These are phyloP conservation scores for Malassezia furfur DNA, from an alignment of 1,284 basidiomycete genomes.

Conservation along the genomic window DNA sequence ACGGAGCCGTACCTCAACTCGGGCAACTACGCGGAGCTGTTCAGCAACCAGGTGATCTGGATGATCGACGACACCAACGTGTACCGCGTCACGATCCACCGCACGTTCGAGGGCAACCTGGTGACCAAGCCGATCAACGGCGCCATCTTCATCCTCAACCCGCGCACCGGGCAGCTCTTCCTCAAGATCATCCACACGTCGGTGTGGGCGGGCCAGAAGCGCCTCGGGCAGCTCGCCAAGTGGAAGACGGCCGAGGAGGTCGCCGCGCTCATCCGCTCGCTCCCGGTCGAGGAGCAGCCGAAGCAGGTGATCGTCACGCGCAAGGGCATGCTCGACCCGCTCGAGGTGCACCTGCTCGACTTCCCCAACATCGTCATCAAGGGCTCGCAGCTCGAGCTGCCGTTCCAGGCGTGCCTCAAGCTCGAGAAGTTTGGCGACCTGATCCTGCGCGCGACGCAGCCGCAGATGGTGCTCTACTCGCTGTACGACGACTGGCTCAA, in stretches of 20 bases:
- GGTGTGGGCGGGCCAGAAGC: slow-evolving; percentile 99
- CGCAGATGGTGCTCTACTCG: slow-evolving; percentile 98
- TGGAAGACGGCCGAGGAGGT: slow-evolving; percentile 99
- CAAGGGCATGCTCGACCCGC: slow-evolving; percentile 85
- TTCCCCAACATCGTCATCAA: slow-evolving; percentile 99
- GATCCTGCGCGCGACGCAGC: slow-evolving; percentile 89
- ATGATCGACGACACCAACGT: slow-evolving; percentile 99
- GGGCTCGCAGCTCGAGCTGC: slow-evolving; percentile 91
- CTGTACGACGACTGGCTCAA: slow-evolving; percentile 99
- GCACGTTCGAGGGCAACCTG: slow-evolving; percentile 98
- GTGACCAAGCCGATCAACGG: slow-evolving; percentile 99
- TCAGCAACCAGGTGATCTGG: slow-evolving; percentile 99
- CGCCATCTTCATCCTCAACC: slow-evolving; percentile 99
- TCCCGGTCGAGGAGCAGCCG: slow-evolving; percentile 97
- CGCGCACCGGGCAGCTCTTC: slow-evolving; percentile 94
- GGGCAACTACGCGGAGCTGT: slow-evolving; percentile 88
- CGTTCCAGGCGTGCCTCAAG: slow-evolving; percentile 99
- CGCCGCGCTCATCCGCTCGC: slow-evolving; percentile 85
- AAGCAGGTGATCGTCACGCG: slow-evolving; percentile 99
- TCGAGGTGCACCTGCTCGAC: slow-evolving; percentile 93
- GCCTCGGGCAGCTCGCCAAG: slow-evolving; percentile 96
- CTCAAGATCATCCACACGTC: slow-evolving; percentile 98
- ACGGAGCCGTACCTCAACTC: slow-evolving; percentile 98
- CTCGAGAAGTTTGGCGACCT: slow-evolving; percentile 99
- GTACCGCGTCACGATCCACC: slow-evolving; percentile 98